phyloP scores from a whole-genome alignment of 2,329 filamentous ascomycete genomes.

The Diaporthe vexans region DNA sequence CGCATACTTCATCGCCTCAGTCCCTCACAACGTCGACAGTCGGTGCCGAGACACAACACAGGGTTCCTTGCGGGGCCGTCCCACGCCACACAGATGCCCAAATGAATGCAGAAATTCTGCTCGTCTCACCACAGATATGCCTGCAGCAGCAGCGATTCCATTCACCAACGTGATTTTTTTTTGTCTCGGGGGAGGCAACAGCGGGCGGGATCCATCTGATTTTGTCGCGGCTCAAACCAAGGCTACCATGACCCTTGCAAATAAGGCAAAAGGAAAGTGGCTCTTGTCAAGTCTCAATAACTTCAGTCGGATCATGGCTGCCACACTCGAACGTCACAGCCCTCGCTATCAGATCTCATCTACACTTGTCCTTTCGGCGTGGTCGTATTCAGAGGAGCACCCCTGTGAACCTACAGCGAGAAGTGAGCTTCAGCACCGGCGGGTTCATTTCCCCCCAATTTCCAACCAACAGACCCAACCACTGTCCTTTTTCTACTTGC shows the following conservation, averaged over 20 bases:
- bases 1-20: not conserved
- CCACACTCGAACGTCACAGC: not conserved
- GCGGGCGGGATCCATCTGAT: not conserved
- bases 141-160: not conserved
- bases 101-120: conserved; percentile 2
- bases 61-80: not conserved
- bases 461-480: conserved; percentile 18
- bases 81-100: not conserved
- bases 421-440: not conserved
- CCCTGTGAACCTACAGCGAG: not conserved
- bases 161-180: conserved; percentile 1
- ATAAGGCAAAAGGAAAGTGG: conserved; percentile 3
- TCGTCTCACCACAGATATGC: not conserved
- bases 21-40: not conserved
- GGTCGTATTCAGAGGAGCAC: not conserved
- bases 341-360: conserved; percentile 9
- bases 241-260: not conserved
- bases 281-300: not conserved
- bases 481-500: not conserved
- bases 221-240: not conserved
- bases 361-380: not conserved
- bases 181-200: not conserved
- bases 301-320: not conserved
- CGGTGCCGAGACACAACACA: too few species aligned
- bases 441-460: not conserved